A percentile compares a stretch with the other conserved stretches of the same genome.
These are phyloP conservation scores for Stentor roeselii DNA, from an alignment of 73 alveolate genomes.

Conservation along the genomic window DNA sequence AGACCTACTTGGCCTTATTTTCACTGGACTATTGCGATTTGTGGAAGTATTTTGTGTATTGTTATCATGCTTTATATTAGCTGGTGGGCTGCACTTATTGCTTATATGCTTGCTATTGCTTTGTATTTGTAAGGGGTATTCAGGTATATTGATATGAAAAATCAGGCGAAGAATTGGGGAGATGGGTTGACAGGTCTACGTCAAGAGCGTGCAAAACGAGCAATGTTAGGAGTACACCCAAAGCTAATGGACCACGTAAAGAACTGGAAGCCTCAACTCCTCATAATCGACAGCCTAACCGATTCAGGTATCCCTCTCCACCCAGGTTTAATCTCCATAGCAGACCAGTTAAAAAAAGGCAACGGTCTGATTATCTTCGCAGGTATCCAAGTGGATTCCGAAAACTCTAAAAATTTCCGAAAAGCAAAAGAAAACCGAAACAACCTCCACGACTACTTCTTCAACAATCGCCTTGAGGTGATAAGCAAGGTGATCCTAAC, in stretches of 20 bases:
- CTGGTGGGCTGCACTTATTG: slow-evolving; percentile 62
- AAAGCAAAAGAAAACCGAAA: slow-evolving; percentile 49
- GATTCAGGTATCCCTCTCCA: slow-evolving; percentile 49
- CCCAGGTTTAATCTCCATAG: slow-evolving; percentile 53
- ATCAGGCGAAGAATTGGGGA: slow-evolving; percentile 64
- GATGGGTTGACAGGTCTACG: slow-evolving; percentile 66
- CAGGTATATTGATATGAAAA: slow-evolving; percentile 37
- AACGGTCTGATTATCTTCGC: slow-evolving; percentile 67
- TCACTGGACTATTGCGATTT: slow-evolving; percentile 46
- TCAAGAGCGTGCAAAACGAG: slow-evolving; percentile 65
- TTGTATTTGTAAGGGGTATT: slow-evolving; percentile 36
- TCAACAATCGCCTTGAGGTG: slow-evolving; percentile 46
- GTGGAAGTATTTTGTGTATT: slow-evolving; percentile 48
- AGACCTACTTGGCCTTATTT: slow-evolving; percentile 63
- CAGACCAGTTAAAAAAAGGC: slow-evolving; percentile 60
- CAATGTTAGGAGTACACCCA: slow-evolving; percentile 48
- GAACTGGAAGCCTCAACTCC: slow-evolving; percentile 65
- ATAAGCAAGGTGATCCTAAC: slow-evolving; percentile 57
- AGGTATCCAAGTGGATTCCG: slow-evolving; percentile 52
- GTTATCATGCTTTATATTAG: slow-evolving; percentile 50
- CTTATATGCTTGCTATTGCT: slow-evolving; percentile 40
- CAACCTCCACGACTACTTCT: slow-evolving; percentile 48
- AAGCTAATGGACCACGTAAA: slow-evolving; percentile 54
- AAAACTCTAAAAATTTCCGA: slow-evolving; percentile 32
- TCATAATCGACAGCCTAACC: slow-evolving; percentile 50